Conservation (phyloP, 768 basidiomycete species). For the Mrakia gelida region DNA sequence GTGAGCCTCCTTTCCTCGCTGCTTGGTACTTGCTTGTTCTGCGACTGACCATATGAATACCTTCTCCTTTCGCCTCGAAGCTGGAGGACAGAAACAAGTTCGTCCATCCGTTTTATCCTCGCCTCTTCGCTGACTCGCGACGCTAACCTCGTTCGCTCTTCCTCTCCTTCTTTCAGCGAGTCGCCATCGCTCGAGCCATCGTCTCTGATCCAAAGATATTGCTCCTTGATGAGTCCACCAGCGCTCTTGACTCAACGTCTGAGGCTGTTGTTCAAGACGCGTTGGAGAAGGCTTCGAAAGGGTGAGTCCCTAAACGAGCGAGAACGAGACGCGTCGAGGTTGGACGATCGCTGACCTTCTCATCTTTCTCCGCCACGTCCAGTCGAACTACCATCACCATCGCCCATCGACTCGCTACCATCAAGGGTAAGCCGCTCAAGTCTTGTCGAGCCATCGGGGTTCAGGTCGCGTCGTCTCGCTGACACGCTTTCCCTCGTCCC, state of each 20-base stretch:
- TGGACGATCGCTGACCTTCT: background rate
- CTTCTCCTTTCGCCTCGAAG: too few relatives aligned
- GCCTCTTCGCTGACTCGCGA: conserved; percentile 34
- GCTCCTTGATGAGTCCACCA: conserved; percentile 62
- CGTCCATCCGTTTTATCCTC: conserved; percentile 39
- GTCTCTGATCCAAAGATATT: conserved; percentile 81
- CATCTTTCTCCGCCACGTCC: background rate
- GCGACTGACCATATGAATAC: too few relatives aligned
- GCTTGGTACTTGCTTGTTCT: too few relatives aligned
- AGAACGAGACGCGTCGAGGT: background rate
- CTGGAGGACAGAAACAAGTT: conserved; percentile 61
- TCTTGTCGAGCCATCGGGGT: too few relatives aligned
- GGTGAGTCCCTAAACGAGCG: conserved; percentile 40
- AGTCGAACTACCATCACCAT: conserved; percentile 49
- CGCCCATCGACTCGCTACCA: conserved; percentile 47
- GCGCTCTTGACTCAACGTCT: conserved; percentile 80
- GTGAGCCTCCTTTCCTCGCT: too few relatives aligned
- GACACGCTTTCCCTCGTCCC: too few relatives aligned
- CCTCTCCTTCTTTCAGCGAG: conserved; percentile 53
- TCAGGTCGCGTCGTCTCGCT: too few relatives aligned
- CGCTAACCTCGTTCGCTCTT: conserved; percentile 35
- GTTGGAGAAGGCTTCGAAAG: conserved; percentile 73
- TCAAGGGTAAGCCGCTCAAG: conserved; percentile 53
- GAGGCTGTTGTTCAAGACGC: conserved; percentile 91
- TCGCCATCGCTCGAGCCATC: conserved; percentile 84